Evolutionary conservation across 164 flowering plant species (phyloP), one percentile per base, ranked within the genome.

Genomic region (Cinnamomum micranthum): DNA sequence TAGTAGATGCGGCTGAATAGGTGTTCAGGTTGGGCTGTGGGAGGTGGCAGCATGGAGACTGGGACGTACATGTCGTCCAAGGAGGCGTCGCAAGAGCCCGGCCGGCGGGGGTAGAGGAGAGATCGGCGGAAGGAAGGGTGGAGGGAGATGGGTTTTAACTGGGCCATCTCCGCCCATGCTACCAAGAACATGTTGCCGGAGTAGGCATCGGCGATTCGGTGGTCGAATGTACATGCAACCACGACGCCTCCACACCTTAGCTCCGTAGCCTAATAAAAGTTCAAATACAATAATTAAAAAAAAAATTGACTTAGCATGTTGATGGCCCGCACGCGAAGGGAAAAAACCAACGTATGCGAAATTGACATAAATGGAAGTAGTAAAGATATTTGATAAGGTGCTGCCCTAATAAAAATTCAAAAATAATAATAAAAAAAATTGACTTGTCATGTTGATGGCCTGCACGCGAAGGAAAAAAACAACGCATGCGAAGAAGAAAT

Each of bases 151-250:
- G 69, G 50, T 17, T 77, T 73, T 0, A 73, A 74, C 23, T 55
- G 79, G 11, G 89, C 83, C 70, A 77, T 76, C 71, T 86, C 86
- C 0, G 87, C 80, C 86, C 89, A 87, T 24, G 87, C 74, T 0
- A 80, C 79, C n/a, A 83, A 69, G 69, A 87, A 85, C 84, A 88
- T 85, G 82, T 88, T 85, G 73, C 82, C 77, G 0, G 92, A 86
- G 81, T 86, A 82, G 50, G 88, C 91, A 31, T 89, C 92, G 0
- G 91, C 89, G 0, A 89, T 58, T 1, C 89, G 87, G 52, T 89
- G 92, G 74, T 89, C 89, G 59, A 86, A 83, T 0, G 82, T 80
- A 85, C 86, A 83, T 9, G 82, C 82, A 50, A 89, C 85, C 20
- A 89, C 87, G 3, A 86, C 1, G 0, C 87, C 87, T 1, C 89